Conservation (phyloP, 2,329 filamentous ascomycete species). For the Colletotrichum liriopes region DNA sequence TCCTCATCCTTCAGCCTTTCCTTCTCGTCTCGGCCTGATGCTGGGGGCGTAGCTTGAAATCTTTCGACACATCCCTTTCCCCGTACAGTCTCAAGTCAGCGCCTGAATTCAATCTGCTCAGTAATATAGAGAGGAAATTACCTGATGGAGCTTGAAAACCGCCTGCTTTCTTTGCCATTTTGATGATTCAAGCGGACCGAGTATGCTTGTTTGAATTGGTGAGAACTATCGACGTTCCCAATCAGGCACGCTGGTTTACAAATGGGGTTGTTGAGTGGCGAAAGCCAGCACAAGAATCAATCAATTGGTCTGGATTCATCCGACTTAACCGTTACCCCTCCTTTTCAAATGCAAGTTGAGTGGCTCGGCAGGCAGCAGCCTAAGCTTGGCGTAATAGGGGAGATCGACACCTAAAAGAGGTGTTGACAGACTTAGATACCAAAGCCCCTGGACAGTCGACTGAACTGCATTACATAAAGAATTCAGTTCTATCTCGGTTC, state of each 20-base stretch:
- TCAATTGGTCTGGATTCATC: not conserved
- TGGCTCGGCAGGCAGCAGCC: not conserved
- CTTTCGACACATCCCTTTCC: not conserved
- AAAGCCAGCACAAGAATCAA: not conserved
- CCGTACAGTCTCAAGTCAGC: not conserved
- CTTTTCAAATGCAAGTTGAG: not conserved
- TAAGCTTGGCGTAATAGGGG: not conserved
- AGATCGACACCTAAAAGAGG: not conserved
- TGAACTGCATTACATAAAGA: not conserved
- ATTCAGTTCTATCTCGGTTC: not conserved
- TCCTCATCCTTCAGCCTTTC: not conserved
- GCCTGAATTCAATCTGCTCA: too few species aligned
- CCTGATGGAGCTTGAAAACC: not conserved
- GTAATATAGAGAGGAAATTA: not conserved
- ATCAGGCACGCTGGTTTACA: not conserved
- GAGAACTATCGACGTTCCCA: not conserved
- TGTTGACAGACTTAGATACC: too few species aligned
- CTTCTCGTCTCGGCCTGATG: not conserved
- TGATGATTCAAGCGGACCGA: not conserved
- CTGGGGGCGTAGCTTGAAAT: not conserved
- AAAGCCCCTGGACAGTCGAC: too few species aligned
- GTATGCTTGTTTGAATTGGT: not conserved
- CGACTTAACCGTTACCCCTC: not conserved
- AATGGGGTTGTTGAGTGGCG: not conserved
- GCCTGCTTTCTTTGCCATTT: slow-evolving; percentile 3